phyloP scores from a whole-genome alignment of 257 asterid genomes.

The Voacanga thouarsii region DNA sequence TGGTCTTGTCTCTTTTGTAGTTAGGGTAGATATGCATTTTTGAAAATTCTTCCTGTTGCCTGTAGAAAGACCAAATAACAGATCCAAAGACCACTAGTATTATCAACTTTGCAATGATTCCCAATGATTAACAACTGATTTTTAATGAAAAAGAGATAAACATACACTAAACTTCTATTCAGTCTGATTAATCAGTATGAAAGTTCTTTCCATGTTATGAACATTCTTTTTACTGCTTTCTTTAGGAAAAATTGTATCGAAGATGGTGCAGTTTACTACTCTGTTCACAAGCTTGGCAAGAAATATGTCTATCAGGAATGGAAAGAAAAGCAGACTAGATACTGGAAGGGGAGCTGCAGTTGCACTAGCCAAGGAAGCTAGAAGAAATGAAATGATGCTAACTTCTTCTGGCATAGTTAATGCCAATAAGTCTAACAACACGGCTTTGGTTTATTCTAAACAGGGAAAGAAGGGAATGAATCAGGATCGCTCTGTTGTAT shows the following conservation, averaged over 20 bases:
- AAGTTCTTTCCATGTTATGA: background rate
- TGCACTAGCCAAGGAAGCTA: constrained; percentile 57
- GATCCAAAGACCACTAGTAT: background rate
- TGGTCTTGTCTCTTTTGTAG: background rate
- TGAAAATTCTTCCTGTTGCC: background rate
- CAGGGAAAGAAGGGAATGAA: constrained; percentile 67
- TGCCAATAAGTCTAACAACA: constrained; percentile 27
- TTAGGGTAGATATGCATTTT: background rate
- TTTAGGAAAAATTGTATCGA: constrained; percentile 3
- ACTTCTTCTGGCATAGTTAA: constrained; percentile 51
- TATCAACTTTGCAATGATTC: background rate
- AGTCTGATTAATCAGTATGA: background rate
- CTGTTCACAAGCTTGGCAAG: constrained; percentile 52
- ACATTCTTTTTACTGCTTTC: background rate
- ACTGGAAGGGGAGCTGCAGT: constrained; percentile 41
- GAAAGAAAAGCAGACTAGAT: constrained; percentile 42
- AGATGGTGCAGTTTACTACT: constrained; percentile 64
- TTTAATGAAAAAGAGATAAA: background rate
- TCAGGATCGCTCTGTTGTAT: constrained; percentile 59
- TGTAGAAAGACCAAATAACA: background rate
- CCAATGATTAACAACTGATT: background rate
- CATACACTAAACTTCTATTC: background rate
- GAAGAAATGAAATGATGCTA: constrained; percentile 46
- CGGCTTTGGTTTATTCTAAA: constrained; percentile 46
- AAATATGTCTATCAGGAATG: constrained; percentile 38